A percentile compares a stretch with the other conserved stretches of the same genome.
Conservation (phyloP, 176 grass and related monocot species). For the Oropetium thomaeum region DNA sequence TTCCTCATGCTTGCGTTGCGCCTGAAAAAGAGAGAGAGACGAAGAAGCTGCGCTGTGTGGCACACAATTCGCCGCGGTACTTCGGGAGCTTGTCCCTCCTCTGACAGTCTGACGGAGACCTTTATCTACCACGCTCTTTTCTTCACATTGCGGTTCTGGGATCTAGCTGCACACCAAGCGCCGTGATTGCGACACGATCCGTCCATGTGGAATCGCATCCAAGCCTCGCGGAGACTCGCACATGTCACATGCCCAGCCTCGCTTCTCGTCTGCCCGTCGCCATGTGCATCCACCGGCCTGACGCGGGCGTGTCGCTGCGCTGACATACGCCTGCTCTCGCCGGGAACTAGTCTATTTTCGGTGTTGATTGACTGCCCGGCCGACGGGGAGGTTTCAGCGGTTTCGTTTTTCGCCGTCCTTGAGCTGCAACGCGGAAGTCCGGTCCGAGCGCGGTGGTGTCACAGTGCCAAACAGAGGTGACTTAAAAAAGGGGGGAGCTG, state of each 20-base stretch:
- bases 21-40: background rate
- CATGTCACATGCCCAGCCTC: background rate
- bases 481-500: too few species aligned
- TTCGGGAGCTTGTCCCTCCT: background rate
- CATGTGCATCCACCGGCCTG: background rate
- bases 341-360: background rate
- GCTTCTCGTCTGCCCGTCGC: background rate
- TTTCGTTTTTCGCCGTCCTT: too few species aligned
- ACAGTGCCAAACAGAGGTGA: conserved; percentile 1
- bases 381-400: background rate
- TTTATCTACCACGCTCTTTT: conserved; percentile 30
- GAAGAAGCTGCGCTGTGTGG: conserved; percentile 12
- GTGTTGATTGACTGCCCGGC: background rate
- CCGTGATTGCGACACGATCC: background rate
- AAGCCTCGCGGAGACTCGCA: background rate
- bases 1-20: background rate
- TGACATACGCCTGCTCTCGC: background rate
- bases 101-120: conserved; percentile 28
- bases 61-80: background rate
- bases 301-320: too few species aligned
- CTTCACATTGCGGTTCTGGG: background rate
- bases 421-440: too few species aligned
- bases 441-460: conserved; percentile 1
- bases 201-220: background rate
- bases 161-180: conserved; percentile 6